phyloP scores from a whole-genome alignment of 371 early-diverging fungal species.

The Dichotomocladium elegans region DNA sequence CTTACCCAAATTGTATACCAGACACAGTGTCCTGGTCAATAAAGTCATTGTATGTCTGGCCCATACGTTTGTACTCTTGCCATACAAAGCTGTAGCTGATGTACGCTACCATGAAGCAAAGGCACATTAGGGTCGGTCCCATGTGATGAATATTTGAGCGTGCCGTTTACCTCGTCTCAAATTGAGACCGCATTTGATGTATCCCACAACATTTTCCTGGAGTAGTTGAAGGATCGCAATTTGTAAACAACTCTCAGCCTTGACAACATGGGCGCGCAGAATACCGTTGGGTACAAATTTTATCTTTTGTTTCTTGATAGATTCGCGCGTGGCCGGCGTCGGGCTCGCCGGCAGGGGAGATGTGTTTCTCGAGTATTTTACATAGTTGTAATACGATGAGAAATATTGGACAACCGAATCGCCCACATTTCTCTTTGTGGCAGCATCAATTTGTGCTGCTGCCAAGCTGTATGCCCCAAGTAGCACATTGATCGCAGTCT shows the following conservation, averaged over 20 bases:
- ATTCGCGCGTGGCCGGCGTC: constrained; percentile 31
- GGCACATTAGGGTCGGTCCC: too few relatives aligned
- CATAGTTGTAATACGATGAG: constrained; percentile 38
- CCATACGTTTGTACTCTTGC: constrained; percentile 55
- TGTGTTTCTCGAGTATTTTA: constrained; percentile 38
- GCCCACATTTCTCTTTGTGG: constrained; percentile 49
- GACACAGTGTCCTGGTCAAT: constrained; percentile 49
- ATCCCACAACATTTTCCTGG: constrained; percentile 58
- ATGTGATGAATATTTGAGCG: too few relatives aligned
- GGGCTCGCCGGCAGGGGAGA: constrained; percentile 33
- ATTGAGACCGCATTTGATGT: constrained; percentile 63
- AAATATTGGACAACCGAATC: constrained; percentile 38
- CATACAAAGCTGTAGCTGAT: constrained; percentile 48
- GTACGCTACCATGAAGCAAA: too few relatives aligned
- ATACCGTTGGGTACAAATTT: constrained; percentile 55
- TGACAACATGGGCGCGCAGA: constrained; percentile 56
- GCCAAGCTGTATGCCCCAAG: constrained; percentile 51
- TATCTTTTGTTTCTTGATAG: constrained; percentile 28
- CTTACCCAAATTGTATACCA: constrained; percentile 53
- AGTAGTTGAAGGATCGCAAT: constrained; percentile 57
- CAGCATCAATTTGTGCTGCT: constrained; percentile 57
- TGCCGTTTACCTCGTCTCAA: constrained; percentile 55
- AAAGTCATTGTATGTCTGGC: constrained; percentile 41
- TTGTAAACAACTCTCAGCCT: constrained; percentile 58
- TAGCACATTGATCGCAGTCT: constrained; percentile 51